Conservation (phyloP, 2,329 filamentous ascomycete species). For the Dactylonectria macrodidyma region DNA sequence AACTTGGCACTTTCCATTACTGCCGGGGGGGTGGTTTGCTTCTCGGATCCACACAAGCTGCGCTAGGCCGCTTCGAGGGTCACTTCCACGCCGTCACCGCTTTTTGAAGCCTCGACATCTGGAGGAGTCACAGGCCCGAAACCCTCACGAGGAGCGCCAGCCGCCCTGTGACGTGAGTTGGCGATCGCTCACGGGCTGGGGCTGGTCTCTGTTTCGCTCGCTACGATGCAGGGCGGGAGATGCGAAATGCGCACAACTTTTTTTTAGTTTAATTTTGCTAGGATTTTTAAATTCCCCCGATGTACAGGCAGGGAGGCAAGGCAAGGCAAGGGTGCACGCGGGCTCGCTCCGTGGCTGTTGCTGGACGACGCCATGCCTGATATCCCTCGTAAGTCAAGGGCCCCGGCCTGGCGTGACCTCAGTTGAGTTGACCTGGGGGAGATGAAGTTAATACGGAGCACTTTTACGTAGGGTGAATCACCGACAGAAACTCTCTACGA, state of each 20-base stretch:
- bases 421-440: constrained; percentile 15
- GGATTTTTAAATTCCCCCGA: constrained; percentile 16
- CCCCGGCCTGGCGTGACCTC: constrained; percentile 12
- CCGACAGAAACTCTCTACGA: not conserved
- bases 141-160: constrained; percentile 18
- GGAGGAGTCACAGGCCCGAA: constrained; percentile 25
- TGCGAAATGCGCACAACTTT: constrained; percentile 27
- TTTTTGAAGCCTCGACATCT: constrained; percentile 42
- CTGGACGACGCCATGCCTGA: constrained; percentile 6
- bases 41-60: constrained; percentile 12
- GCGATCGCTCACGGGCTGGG: constrained; percentile 21
- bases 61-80: constrained; percentile 37
- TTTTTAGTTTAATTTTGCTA: constrained; percentile 1
- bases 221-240: constrained; percentile 32
- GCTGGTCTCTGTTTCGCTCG: constrained; percentile 39
- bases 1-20: constrained; percentile 11
- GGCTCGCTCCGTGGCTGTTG: constrained; percentile 23
- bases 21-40: constrained; percentile 6
- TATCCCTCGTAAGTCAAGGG: constrained; percentile 17
- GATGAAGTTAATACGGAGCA: constrained; percentile 2
- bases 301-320: not conserved
- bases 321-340: not conserved
- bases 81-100: constrained; percentile 46
- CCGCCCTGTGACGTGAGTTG: constrained; percentile 26
- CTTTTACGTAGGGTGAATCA: not conserved